Evolutionary conservation across 352 stramenopile genomes (phyloP), one percentile per base, ranked within the genome.

Genomic region (Pythium folliculosum): DNA sequence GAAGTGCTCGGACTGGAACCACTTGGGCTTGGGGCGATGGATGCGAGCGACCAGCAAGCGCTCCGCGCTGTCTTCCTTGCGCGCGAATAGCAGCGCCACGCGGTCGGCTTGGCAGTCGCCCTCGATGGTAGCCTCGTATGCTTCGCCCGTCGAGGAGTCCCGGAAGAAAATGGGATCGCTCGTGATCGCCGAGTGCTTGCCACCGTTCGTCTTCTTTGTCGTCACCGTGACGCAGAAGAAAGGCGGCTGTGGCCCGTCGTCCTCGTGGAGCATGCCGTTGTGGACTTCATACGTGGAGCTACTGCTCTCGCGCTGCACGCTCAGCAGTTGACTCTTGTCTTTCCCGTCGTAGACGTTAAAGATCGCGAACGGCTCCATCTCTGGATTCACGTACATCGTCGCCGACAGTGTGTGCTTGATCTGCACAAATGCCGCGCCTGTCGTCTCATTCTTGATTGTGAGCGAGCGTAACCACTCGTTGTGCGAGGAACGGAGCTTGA

Each of bases 381-480:
- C 23, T 25, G 56, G 19, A 23, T 63, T 63, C 1, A 63, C 44
- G 17, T 63, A 44, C 3, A 53, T 32, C 17, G 21, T 43, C 3
- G 56, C 45, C 19, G 57, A 55, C 27, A 48, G 13, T 2, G 44
- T 48, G 27, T 54, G 57, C 19, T 53, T 55, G 44, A 53, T 52
- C n/a, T 19, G 32, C 7, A 30, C 27, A 7, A 63, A 25, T 3
- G 27, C 30, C 9, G 30, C 30, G 57, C 21, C 3, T n/a, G 45
- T 54, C 13, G 57, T 37, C 27, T 55, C 27, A n/a, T 55, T 55
- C 44, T 54, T 63, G 44, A 63, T 22, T 16, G 17, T 55, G 17
- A 63, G 27, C 43, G 27, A 48, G 3, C 27, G 45, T 19, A 47
- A 9, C 57, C 57, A 63, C 25, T 21, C 17, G 19, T 16, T 56